Conservation (phyloP, 257 asterid genomes). For the Nemophila menziesii region DNA sequence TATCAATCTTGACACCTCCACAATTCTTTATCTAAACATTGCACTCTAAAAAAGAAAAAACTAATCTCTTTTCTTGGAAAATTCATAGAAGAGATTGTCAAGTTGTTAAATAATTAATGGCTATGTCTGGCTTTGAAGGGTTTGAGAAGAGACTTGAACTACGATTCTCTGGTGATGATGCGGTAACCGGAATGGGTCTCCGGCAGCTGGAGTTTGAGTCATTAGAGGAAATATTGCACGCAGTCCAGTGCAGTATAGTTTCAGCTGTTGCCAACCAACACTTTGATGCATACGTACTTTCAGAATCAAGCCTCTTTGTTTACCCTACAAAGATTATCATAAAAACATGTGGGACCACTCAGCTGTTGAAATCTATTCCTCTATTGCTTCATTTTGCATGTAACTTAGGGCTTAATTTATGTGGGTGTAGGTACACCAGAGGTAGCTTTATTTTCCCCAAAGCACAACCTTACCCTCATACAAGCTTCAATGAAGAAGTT, state of each 20-base stretch:
- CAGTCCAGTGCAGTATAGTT: slow-evolving; percentile 89
- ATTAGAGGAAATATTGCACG: slow-evolving; percentile 56
- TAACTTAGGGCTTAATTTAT: slow-evolving; percentile 43
- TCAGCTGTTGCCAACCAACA: slow-evolving; percentile 68
- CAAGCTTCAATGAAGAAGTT: slow-evolving; percentile 64
- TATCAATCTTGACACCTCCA: slow-evolving; percentile 36
- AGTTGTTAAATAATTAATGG: slow-evolving; percentile 39
- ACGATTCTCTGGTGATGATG: slow-evolving; percentile 65
- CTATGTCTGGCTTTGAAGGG: slow-evolving; percentile 91
- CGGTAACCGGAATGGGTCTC: slow-evolving; percentile 42
- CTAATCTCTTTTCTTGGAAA: not conserved
- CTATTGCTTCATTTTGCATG: slow-evolving; percentile 42
- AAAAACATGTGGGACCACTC: slow-evolving; percentile 97
- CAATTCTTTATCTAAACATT: slow-evolving; percentile 3
- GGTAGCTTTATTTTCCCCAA: slow-evolving; percentile 89
- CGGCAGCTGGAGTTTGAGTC: slow-evolving; percentile 45
- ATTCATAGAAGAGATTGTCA: not conserved
- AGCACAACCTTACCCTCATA: slow-evolving; percentile 74
- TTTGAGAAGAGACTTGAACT: slow-evolving; percentile 87
- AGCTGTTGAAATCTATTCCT: slow-evolving; percentile 58
- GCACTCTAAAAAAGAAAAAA: not conserved
- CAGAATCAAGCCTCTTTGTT: slow-evolving; percentile 77
- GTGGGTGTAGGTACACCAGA: slow-evolving; percentile 79
- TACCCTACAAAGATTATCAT: slow-evolving; percentile 77
- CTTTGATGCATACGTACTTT: slow-evolving; percentile 75